phyloP scores from a whole-genome alignment of 306 rosid species.

The Delonix regia region DNA sequence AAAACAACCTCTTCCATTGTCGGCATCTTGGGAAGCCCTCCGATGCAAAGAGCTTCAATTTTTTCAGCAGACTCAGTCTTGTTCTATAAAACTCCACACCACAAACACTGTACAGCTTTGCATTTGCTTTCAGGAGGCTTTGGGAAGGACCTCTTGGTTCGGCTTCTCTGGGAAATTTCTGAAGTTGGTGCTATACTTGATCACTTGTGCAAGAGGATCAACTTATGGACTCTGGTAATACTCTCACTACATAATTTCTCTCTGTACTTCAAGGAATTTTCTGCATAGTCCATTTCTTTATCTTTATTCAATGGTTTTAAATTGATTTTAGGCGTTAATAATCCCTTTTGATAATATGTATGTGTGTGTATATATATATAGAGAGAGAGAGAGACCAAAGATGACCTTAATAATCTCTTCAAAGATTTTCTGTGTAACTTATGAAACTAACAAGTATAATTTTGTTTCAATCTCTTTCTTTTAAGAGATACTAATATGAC shows the following conservation, averaged over 20 bases:
- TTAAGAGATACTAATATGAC: not conserved
- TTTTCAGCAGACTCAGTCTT: not conserved
- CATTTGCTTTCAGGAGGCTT: slow-evolving; percentile 4
- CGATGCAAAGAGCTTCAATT: slow-evolving; percentile 4
- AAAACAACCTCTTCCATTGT: slow-evolving; percentile 39
- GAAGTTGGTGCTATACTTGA: not conserved
- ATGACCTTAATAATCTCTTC: not conserved
- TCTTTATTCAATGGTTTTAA: not conserved
- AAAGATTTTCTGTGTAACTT: not conserved
- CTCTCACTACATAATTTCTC: not conserved
- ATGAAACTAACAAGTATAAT: not conserved
- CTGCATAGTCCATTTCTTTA: too few species aligned
- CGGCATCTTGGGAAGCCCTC: slow-evolving; percentile 16
- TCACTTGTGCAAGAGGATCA: not conserved
- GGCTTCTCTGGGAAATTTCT: slow-evolving; percentile 18
- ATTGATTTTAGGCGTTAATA: not conserved
- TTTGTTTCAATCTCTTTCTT: not conserved
- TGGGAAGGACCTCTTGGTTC: slow-evolving; percentile 13
- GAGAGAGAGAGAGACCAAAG: not conserved
- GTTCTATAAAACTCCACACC: slow-evolving; percentile 29
- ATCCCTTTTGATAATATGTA: not conserved
- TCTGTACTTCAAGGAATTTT: not conserved
- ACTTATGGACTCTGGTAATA: slow-evolving; percentile 45
- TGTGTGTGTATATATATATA: not conserved
- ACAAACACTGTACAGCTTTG: slow-evolving; percentile 28